phyloP scores from a whole-genome alignment of 2,329 filamentous ascomycete species.

The Colletotrichum sp. region DNA sequence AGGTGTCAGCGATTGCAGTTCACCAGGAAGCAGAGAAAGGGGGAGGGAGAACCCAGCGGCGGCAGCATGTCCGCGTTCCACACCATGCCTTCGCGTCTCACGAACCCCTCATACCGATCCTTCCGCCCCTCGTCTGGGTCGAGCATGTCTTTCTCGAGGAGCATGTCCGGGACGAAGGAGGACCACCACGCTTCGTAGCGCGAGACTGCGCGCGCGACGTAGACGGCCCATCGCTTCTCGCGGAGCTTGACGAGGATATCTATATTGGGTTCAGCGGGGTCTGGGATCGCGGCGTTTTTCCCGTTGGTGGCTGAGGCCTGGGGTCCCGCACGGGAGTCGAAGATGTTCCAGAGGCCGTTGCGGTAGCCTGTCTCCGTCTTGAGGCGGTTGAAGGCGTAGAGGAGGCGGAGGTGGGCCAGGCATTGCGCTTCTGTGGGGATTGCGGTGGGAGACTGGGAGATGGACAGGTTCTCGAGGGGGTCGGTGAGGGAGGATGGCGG shows the following conservation, averaged over 20 bases:
- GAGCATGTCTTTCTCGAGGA: conserved; percentile 32
- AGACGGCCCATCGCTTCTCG: conserved; percentile 73
- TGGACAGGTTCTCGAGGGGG: background rate
- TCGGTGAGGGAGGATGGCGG: background rate
- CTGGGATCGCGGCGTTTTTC: background rate
- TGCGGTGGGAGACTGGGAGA: background rate
- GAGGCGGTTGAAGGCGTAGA: conserved; percentile 67
- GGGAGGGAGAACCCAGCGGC: conserved; percentile 43
- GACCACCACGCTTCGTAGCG: conserved; percentile 69
- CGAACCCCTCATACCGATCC: conserved; percentile 31
- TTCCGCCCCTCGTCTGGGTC: conserved; percentile 11
- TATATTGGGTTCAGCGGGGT: fast-evolving
- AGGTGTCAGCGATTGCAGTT: background rate
- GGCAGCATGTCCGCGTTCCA: conserved; percentile 50
- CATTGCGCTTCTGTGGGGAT: background rate
- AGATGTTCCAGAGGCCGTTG: conserved; percentile 66
- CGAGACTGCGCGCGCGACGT: conserved; percentile 66
- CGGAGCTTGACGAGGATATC: conserved; percentile 54
- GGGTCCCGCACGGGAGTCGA: conserved; percentile 44
- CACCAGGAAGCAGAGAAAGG: fast-evolving
- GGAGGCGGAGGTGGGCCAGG: conserved; percentile 66
- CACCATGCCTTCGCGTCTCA: conserved; percentile 23
- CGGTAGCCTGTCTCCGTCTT: conserved; percentile 64
- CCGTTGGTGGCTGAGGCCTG: conserved; percentile 8
- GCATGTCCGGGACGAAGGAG: conserved; percentile 29